Conservation (phyloP, 176 grass and related monocot genomes). For the Urochloa ruziziensis region DNA sequence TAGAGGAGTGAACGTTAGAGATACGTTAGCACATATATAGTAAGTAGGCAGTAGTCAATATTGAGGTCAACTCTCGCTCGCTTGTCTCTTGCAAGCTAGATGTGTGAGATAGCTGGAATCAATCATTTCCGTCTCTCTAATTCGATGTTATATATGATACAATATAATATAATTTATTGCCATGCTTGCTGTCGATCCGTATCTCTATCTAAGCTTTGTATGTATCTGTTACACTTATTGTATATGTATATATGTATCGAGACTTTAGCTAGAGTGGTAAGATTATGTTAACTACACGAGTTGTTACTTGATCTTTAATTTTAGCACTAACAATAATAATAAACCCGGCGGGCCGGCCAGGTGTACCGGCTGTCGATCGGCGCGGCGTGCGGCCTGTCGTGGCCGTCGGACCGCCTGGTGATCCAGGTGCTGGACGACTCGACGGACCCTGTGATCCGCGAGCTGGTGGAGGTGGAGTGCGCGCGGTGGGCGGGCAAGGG, state of each 20-base stretch:
- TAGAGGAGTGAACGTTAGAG: neutral
- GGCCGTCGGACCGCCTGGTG: conserved; percentile 62
- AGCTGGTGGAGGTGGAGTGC: conserved; percentile 77
- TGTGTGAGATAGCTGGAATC: too few relatives aligned
- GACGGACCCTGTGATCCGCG: conserved; percentile 53
- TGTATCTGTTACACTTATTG: too few relatives aligned
- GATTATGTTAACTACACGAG: too few relatives aligned
- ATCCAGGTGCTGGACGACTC: conserved; percentile 90
- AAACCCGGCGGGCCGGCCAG: neutral
- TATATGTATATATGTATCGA: neutral
- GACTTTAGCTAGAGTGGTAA: too few relatives aligned
- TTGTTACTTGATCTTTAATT: too few relatives aligned
- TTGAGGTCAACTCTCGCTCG: neutral
- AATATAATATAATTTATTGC: neutral
- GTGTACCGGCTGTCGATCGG: conserved; percentile 79
- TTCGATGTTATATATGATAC: neutral
- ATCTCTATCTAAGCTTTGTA: too few relatives aligned
- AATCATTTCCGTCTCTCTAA: neutral
- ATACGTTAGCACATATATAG: neutral
- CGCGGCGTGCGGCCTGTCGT: conserved; percentile 63
- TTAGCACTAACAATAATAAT: neutral
- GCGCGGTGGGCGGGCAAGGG: conserved; percentile 66
- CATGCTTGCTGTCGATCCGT: too few relatives aligned
- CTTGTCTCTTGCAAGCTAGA: neutral
- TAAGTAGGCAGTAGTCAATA: neutral